Conservation (phyloP, 2,329 filamentous ascomycete species). For the Verticillium nonalfalfae region DNA sequence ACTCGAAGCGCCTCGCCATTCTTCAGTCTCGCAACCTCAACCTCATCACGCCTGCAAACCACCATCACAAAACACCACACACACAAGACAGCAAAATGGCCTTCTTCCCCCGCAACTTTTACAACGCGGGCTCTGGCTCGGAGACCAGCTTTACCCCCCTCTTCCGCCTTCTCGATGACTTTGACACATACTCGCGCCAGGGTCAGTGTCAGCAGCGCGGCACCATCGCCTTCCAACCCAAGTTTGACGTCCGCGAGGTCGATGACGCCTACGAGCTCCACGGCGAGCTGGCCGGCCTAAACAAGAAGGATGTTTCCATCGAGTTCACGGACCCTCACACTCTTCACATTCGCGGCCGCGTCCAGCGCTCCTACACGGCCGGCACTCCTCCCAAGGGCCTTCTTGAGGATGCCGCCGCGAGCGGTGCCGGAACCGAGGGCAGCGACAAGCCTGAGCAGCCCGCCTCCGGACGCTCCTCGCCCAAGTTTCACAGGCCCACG, state of each 20-base stretch:
- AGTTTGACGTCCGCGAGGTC: slow-evolving; percentile 72
- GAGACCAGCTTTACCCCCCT: slow-evolving; percentile 51
- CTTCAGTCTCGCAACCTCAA: too few species aligned
- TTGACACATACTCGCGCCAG: slow-evolving; percentile 45
- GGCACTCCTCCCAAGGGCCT: slow-evolving; percentile 43
- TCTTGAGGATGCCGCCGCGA: slow-evolving; percentile 34
- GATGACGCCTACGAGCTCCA: slow-evolving; percentile 66
- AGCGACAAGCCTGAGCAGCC: slow-evolving; percentile 14
- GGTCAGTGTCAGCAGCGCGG: slow-evolving; percentile 10
- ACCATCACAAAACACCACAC: neutral
- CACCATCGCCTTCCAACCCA: slow-evolving; percentile 57
- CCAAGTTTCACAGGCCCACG: slow-evolving; percentile 48
- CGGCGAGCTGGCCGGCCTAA: slow-evolving; percentile 71
- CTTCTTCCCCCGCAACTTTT: slow-evolving; percentile 49
- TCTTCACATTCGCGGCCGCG: slow-evolving; percentile 61
- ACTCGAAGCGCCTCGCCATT: slow-evolving; percentile 13
- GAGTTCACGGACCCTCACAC: slow-evolving; percentile 76
- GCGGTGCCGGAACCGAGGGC: slow-evolving; percentile 33
- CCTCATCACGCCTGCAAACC: neutral
- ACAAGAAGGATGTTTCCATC: slow-evolving; percentile 67
- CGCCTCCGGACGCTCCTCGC: slow-evolving; percentile 5
- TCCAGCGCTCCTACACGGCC: slow-evolving; percentile 57
- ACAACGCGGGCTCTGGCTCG: slow-evolving; percentile 39
- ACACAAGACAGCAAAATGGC: slow-evolving; percentile 41
- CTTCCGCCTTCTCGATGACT: slow-evolving; percentile 60